Percentiles rank a stretch among this genome's conserved stretches.
phyloP scores from a whole-genome alignment of 768 basidiomycete genomes.

The Russula griseocarnosa region DNA sequence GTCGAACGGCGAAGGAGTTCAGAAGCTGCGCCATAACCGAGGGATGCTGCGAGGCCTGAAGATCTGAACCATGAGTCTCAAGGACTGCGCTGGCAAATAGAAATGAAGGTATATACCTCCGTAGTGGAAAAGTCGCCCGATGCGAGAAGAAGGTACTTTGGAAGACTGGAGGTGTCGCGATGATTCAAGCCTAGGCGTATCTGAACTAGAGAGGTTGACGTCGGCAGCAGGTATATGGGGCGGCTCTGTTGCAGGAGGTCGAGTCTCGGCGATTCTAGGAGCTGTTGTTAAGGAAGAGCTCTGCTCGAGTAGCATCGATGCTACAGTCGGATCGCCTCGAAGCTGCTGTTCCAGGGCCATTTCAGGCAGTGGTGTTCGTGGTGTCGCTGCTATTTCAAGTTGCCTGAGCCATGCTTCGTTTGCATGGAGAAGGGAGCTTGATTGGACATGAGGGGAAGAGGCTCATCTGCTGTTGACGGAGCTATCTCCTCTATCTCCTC shows the following conservation, averaged over 20 bases:
- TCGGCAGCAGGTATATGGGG: not conserved
- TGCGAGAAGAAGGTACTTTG: conserved; percentile 83
- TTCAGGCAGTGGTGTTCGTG: not conserved
- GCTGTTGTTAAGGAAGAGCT: too few relatives aligned
- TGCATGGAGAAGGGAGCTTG: conserved; percentile 14
- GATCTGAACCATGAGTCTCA: not conserved
- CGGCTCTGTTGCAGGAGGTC: not conserved
- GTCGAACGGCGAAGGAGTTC: conserved; percentile 73
- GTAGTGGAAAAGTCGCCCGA: conserved; percentile 91
- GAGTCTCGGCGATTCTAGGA: too few relatives aligned
- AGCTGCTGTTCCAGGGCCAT: not conserved
- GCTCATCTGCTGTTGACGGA: not conserved
- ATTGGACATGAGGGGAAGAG: not conserved
- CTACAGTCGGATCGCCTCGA: not conserved
- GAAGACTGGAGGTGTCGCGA: conserved; percentile 65
- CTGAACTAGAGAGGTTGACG: not conserved
- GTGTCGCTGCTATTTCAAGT: not conserved
- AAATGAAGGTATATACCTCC: conserved; percentile 53
- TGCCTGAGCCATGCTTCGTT: conserved; percentile 24
- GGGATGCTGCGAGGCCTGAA: conserved; percentile 82
- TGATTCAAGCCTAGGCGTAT: conserved; percentile 4
- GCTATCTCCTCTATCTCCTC: not conserved
- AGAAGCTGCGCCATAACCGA: conserved; percentile 85
- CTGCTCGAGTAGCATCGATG: not conserved
- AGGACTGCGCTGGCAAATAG: not conserved